A percentile compares a stretch with the other conserved stretches of the same genome.
These are phyloP conservation scores for Trichoderma atrobrunneum DNA, from an alignment of 2,329 filamentous ascomycete genomes.

Conservation along the genomic window DNA sequence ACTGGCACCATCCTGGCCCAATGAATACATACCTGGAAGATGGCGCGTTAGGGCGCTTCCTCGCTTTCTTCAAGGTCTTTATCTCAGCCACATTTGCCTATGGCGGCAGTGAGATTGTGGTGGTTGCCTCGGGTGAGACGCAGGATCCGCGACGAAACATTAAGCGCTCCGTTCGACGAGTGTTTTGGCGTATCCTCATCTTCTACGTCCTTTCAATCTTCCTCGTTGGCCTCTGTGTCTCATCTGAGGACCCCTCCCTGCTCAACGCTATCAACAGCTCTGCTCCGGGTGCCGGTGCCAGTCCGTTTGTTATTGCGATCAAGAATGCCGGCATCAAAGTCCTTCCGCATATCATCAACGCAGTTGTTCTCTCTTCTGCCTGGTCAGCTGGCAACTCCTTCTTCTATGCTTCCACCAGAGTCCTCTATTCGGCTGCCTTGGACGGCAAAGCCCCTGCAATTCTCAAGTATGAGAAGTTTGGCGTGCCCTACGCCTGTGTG, in stretches of 20 bases:
- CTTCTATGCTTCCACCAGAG: conserved; percentile 50
- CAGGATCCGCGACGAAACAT: conserved; percentile 36
- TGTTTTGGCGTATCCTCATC: conserved; percentile 36
- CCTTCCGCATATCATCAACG: conserved; percentile 53
- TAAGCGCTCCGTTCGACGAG: conserved; percentile 33
- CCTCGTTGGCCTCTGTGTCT: conserved; percentile 38
- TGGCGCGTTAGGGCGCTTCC: conserved; percentile 40
- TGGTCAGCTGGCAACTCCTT: conserved; percentile 59
- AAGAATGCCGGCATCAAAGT: conserved; percentile 44
- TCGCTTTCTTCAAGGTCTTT: conserved; percentile 45
- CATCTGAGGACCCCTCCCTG: conserved; percentile 37
- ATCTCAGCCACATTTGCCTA: conserved; percentile 49
- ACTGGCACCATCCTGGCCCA: conserved; percentile 43
- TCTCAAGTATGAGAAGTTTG: conserved; percentile 29
- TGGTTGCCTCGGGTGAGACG: conserved; percentile 38
- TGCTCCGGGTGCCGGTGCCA: conserved; percentile 42
- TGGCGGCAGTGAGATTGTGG: conserved; percentile 41
- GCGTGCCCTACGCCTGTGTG: conserved; percentile 33
- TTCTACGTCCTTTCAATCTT: conserved; percentile 40
- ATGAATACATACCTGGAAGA: conserved; percentile 41
- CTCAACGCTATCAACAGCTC: conserved; percentile 48
- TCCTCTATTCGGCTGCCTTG: conserved; percentile 47
- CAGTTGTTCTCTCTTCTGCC: conserved; percentile 56
- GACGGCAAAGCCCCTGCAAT: conserved; percentile 42
- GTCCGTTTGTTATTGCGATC: conserved; percentile 59